phyloP scores from a whole-genome alignment of 2,329 filamentous ascomycete species.

The Fusarium floridanum region DNA sequence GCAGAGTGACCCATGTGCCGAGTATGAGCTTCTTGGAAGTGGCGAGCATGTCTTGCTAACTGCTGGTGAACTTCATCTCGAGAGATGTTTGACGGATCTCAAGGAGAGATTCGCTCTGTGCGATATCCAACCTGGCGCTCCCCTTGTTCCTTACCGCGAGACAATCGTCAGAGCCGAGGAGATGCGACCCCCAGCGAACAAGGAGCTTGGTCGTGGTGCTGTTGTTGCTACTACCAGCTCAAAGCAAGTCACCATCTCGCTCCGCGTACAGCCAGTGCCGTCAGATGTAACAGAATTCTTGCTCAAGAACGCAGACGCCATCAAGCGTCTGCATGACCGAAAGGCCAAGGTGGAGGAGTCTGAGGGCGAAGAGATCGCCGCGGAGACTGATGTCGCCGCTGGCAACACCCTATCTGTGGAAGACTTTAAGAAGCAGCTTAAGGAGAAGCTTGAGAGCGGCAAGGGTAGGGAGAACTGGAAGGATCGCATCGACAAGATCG shows the following conservation, averaged over 20 bases:
- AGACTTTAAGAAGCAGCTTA: slow-evolving; percentile 83
- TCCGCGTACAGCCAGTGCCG: slow-evolving; percentile 85
- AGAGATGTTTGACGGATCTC: slow-evolving; percentile 92
- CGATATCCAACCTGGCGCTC: slow-evolving; percentile 92
- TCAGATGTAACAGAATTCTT: slow-evolving; percentile 85
- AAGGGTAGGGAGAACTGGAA: slow-evolving; percentile 83
- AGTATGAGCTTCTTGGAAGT: slow-evolving; percentile 92
- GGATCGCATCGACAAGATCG: slow-evolving; percentile 81
- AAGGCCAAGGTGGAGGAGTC: slow-evolving; percentile 58
- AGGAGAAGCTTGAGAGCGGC: slow-evolving; percentile 74
- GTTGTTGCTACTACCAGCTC: slow-evolving; percentile 83
- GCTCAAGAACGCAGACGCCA: slow-evolving; percentile 80
- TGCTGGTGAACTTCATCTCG: slow-evolving; percentile 93
- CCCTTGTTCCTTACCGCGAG: slow-evolving; percentile 96
- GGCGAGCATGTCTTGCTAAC: slow-evolving; percentile 96
- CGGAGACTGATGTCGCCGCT: slow-evolving; percentile 70
- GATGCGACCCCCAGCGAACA: slow-evolving; percentile 90
- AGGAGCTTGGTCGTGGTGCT: slow-evolving; percentile 86
- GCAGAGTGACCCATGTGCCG: slow-evolving; percentile 94
- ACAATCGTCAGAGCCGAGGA: slow-evolving; percentile 89
- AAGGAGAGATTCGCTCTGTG: slow-evolving; percentile 93
- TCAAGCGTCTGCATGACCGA: slow-evolving; percentile 83
- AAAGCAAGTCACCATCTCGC: slow-evolving; percentile 83
- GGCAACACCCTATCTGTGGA: slow-evolving; percentile 74
- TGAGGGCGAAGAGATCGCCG: slow-evolving; percentile 58